Evolutionary conservation across 257 asterid genomes (phyloP).

Genomic region (Ehretia macrophylla): DNA sequence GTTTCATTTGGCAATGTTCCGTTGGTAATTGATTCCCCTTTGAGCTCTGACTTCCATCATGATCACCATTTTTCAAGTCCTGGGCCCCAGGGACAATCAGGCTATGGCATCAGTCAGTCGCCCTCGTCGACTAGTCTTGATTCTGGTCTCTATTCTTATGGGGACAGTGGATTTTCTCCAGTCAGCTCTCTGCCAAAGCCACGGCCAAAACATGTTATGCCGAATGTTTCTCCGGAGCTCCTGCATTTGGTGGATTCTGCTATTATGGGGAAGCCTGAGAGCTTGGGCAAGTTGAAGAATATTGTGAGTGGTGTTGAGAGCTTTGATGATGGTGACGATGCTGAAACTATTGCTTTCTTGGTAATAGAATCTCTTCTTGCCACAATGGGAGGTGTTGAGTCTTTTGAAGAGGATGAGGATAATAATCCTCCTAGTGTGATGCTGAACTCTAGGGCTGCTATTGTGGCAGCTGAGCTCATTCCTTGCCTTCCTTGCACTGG

Average conservation of each 20-base stretch:
- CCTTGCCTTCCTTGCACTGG: slow-evolving; percentile 86
- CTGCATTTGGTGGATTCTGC: slow-evolving; percentile 99
- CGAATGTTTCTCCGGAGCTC: slow-evolving; percentile 91
- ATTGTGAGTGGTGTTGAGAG: slow-evolving; percentile 81
- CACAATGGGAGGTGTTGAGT: slow-evolving; percentile 99
- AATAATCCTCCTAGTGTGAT: slow-evolving; percentile 97
- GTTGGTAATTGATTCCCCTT: slow-evolving; percentile 45
- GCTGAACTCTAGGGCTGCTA: slow-evolving; percentile 99
- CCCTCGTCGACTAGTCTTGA: slow-evolving; percentile 58
- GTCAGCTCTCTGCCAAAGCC: slow-evolving; percentile 67
- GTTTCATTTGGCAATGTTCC: slow-evolving; percentile 44
- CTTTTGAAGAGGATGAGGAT: slow-evolving; percentile 90
- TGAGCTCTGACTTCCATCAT: slow-evolving; percentile 37
- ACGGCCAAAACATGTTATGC: slow-evolving; percentile 49
- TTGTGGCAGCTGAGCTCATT: slow-evolving; percentile 92
- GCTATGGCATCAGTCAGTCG: slow-evolving; percentile 35
- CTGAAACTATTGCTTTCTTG: slow-evolving; percentile 67
- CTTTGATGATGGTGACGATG: slow-evolving; percentile 71
- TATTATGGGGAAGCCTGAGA: slow-evolving; percentile 95
- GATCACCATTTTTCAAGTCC: slow-evolving; percentile 48
- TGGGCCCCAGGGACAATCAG: slow-evolving; percentile 42
- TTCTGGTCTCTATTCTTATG: slow-evolving; percentile 47
- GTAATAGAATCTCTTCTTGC: slow-evolving; percentile 97
- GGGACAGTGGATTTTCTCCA: slow-evolving; percentile 52
- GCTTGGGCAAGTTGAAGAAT: slow-evolving; percentile 79